These are phyloP conservation scores for Iberis amara DNA, from an alignment of 441 rosid species.

Conservation along the genomic window DNA sequence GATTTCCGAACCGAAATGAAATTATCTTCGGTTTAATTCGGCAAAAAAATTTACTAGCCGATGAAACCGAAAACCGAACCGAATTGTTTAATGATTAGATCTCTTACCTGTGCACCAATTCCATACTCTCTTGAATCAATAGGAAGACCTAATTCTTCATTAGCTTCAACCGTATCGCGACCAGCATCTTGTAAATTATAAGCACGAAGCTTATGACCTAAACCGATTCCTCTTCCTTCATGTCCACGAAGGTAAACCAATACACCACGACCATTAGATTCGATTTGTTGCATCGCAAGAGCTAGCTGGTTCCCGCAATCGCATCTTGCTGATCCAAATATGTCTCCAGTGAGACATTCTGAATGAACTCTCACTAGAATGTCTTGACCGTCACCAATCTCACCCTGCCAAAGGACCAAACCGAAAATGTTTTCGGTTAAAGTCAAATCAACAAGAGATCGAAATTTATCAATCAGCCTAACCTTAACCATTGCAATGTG, in stretches of 20 bases:
- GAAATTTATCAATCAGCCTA: conserved; percentile 29
- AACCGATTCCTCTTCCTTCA: conserved; percentile 88
- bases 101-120: conserved; percentile 94
- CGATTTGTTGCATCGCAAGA: conserved; percentile 81
- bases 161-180: conserved; percentile 81
- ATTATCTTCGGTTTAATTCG: no score
- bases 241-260: conserved; percentile 86
- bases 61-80: no score
- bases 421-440: conserved; percentile 2
- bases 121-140: conserved; percentile 88
- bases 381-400: conserved; percentile 77
- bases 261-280: conserved; percentile 70
- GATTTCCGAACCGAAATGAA: no score
- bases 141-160: conserved; percentile 76
- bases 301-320: conserved; percentile 84
- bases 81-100: no score
- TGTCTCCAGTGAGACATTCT: conserved; percentile 87
- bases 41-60: no score
- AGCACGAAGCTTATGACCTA: conserved; percentile 88
- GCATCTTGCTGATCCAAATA: conserved; percentile 81
- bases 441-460: not conserved
- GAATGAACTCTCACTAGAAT: conserved; percentile 88
- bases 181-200: conserved; percentile 93
- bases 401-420: conserved; percentile 48
- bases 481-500: conserved; percentile 98